Evolutionary conservation across 257 asterid species (phyloP), one percentile per base, ranked within the genome.

Genomic region (Hygrophila difformis): DNA sequence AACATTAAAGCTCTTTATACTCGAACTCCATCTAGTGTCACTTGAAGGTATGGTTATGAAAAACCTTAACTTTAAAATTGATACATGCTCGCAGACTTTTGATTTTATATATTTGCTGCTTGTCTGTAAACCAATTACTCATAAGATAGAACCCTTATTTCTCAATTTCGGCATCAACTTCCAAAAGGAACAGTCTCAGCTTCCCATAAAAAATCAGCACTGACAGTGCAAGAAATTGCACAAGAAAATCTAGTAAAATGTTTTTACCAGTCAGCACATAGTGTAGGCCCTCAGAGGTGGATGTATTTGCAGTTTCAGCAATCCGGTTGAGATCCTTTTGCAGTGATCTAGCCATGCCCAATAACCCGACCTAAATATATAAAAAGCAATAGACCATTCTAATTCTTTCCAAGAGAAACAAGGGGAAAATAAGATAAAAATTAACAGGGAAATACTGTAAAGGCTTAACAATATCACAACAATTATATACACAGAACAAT

Each of bases 261-360:
- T 28, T 21, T n/a, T 63, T 73, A 89, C 98, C 98, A n/a, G 96
- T 79, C 75, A 85, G 76, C 33, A 89, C 94, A 34, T 73, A 86
- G 84, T 84, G 82, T 53, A 89, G 76, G 52, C 98, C 98, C 69
- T 82, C 75, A 0, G 93, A 47, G 36, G 77, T 82, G 66, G 98
- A 89, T 59, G 96, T 89, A 69, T 88, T 93, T 18, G 97, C 95
- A 62, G 64, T 71, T 69, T 84, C 82, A 10, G 97, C 97, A 60
- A 88, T 86, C 53, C 82, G 73, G 63, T 85, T 88, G 45, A 89
- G 92, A 69, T 89, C 96, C 70, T 46, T 69, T 57, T 85, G 98
- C 31, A 89, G 92, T 41, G 98, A 73, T 70, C 91, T 75, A 31
- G 77, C 98, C 76, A 75, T 57, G 54, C 98, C 98, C 75, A 86